Conservation (phyloP, 2,329 filamentous ascomycete genomes). For the Lecanosticta acicola region DNA sequence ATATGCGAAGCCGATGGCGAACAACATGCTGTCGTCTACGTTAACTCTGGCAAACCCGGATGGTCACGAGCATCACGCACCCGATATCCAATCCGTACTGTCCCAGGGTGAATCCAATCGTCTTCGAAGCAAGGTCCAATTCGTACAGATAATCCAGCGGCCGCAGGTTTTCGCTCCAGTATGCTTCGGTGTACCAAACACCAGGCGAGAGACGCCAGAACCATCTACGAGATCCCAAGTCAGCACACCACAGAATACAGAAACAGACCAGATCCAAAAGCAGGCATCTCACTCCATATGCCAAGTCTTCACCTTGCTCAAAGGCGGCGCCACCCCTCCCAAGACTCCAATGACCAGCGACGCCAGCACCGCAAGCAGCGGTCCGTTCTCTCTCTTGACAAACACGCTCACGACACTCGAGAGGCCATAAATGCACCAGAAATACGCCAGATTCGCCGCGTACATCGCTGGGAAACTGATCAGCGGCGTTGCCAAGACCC, state of each 20-base stretch:
- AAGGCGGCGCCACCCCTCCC: conserved; percentile 49
- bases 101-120: conserved; percentile 45
- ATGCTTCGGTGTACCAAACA: conserved; percentile 53
- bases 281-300: conserved; percentile 39
- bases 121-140: conserved; percentile 41
- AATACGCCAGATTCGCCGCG: conserved; percentile 50
- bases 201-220: conserved; percentile 52
- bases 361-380: conserved; percentile 52
- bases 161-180: conserved; percentile 49
- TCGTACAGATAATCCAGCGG: conserved; percentile 50
- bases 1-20: conserved; percentile 26
- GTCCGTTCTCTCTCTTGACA: conserved; percentile 52
- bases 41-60: not conserved
- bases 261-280: not conserved
- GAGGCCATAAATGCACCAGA: conserved; percentile 55
- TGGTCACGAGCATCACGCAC: not conserved
- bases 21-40: conserved; percentile 19
- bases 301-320: conserved; percentile 48
- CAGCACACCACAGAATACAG: too few relatives aligned
- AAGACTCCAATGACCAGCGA: conserved; percentile 51
- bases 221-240: conserved; percentile 34
- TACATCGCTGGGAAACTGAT: conserved; percentile 49
- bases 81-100: conserved; percentile 41
- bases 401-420: conserved; percentile 51
- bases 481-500: conserved; percentile 46